Evolutionary conservation across 75 land plant species (phyloP).

Genomic region (Adiantum capillusveneris): DNA sequence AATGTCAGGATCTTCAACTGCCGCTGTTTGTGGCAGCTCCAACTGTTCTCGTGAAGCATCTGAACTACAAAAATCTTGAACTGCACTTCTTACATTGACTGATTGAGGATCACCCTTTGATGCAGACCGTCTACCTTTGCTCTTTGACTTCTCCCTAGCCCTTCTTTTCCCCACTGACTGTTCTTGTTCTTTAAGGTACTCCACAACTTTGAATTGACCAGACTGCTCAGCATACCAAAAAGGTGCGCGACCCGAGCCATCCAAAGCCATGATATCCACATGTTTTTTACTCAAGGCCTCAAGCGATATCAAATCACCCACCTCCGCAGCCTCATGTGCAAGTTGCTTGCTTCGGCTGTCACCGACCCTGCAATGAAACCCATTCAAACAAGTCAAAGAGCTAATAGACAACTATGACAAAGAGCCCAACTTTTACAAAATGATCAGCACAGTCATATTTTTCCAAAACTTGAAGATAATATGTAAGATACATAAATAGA

Average conservation of each 20-base stretch:
- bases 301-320: constrained; percentile 11
- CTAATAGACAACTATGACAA: no score
- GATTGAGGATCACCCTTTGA: neutral
- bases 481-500: neutral
- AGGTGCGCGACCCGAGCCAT: constrained; percentile 4
- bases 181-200: neutral
- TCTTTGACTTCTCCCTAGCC: constrained; percentile 13
- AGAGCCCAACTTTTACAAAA: no score
- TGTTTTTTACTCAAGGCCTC: constrained; percentile 8
- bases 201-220: neutral
- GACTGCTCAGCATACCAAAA: constrained; percentile 1
- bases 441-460: no score
- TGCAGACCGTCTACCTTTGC: neutral
- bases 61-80: no score
- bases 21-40: no score
- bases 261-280: constrained; percentile 1
- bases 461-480: neutral
- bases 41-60: neutral
- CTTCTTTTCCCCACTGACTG: constrained; percentile 9
- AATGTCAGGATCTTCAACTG: no score
- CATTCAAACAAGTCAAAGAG: no score
- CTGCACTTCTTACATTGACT: neutral
- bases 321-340: constrained; percentile 14
- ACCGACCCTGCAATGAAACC: neutral
- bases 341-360: neutral